Percentiles rank a stretch among this genome's conserved stretches.
Conservation (phyloP, 768 basidiomycete genomes). For the Inosperma sp. region DNA sequence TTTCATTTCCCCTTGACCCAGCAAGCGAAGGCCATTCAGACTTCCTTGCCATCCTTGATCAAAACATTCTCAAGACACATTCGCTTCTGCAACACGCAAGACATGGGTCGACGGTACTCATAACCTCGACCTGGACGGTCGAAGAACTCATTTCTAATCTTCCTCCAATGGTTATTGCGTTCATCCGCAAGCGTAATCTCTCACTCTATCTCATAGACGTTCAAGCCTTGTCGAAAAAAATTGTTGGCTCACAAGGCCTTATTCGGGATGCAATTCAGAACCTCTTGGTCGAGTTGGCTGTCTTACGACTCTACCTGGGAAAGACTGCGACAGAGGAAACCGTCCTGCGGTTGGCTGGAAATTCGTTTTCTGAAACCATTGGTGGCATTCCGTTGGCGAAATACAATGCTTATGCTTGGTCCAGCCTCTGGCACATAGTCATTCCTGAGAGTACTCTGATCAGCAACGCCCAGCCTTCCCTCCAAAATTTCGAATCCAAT, state of each 20-base stretch:
- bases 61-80: constrained; percentile 73
- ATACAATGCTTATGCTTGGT: constrained; percentile 60
- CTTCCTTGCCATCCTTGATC: constrained; percentile 73
- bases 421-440: constrained; percentile 55
- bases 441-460: constrained; percentile 25
- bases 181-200: constrained; percentile 49
- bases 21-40: constrained; percentile 49
- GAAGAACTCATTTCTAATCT: constrained; percentile 72
- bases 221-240: constrained; percentile 43
- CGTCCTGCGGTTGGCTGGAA: constrained; percentile 49
- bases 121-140: constrained; percentile 70
- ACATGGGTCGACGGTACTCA: constrained; percentile 62
- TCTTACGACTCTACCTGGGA: constrained; percentile 81
- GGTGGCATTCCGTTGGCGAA: constrained; percentile 47
- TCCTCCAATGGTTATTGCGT: constrained; percentile 41
- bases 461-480: constrained; percentile 22
- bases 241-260: constrained; percentile 33
- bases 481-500: constrained; percentile 66
- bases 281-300: constrained; percentile 68
- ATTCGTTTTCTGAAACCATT: constrained; percentile 42
- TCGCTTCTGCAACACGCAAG: constrained; percentile 65
- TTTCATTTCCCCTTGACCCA: constrained; percentile 52
- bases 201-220: constrained; percentile 59
- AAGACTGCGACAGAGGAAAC: constrained; percentile 49
- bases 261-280: constrained; percentile 44